Evolutionary conservation across 129 eudicot genomes (phyloP), one percentile per base, ranked within the genome.

Genomic region (Tagetes erecta): DNA sequence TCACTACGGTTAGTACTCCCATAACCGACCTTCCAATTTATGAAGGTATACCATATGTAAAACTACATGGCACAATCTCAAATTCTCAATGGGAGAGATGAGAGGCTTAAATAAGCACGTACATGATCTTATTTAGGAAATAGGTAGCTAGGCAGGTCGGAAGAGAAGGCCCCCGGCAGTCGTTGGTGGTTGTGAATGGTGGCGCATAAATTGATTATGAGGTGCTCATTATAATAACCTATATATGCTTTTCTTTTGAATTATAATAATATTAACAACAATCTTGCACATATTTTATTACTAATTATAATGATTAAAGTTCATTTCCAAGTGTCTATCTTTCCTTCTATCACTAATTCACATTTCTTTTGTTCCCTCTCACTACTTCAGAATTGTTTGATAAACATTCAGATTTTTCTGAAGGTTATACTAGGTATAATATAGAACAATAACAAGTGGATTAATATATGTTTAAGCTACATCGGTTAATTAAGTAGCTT

Each of bases 191-290:
- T 56, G 78, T 74, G 70, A 68, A 34, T 60, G 78, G 78, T 74
- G 78, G 78, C 64, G 64, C 78, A 63, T 74, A 74, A 63, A 74
- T 40, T 49, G 51, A 74, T 63, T 36, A 63, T 74, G 47, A 49
- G 63, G 62, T 74, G 63, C 51, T 62, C 36, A 49, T 46, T 47
- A 74, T 63, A 36, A 62, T 74, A 74, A 49, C 41, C 27, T 20
- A 20, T 20, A 14, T 36, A 50, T 63, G 60, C 67, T 35, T 60
- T 60, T 60, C 42, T 60, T 35, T 60, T 60, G 4, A 60, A 60
- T 20, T 20, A 20, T 1, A 60, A 34, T 60, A 3, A 36, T 35
- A 60, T 11, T 35, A 60, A 36, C 27, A 11, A 35, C 36, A 60
- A 60, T 14, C 27, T 53, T 3, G 67, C 42, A 31, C 46, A 33